These are phyloP conservation scores for Boletus edulis DNA, from an alignment of 768 basidiomycete species.

Conservation along the genomic window DNA sequence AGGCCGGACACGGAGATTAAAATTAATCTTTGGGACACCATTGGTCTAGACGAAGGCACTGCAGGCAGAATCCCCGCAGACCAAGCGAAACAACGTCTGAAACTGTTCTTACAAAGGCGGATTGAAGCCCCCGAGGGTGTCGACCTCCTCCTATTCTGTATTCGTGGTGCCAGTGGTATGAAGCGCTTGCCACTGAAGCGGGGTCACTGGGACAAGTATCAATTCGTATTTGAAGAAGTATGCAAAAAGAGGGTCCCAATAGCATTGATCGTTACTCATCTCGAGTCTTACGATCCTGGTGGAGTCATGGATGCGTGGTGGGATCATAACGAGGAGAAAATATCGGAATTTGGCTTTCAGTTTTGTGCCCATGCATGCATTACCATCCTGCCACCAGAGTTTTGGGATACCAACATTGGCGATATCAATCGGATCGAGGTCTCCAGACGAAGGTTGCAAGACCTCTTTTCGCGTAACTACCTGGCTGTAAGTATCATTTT, in stretches of 20 bases:
- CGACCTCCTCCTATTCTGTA: conserved; percentile 27
- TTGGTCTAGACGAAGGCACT: conserved; percentile 33
- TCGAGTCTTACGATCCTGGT: conserved; percentile 25
- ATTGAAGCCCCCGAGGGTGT: conserved; percentile 16
- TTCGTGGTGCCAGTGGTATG: conserved; percentile 22
- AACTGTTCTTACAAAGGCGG: conserved; percentile 28
- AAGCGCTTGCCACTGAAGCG: conserved; percentile 15
- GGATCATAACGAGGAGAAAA: conserved; percentile 24
- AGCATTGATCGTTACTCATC: conserved; percentile 25
- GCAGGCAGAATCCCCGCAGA: conserved; percentile 14
- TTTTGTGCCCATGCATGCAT: conserved; percentile 38
- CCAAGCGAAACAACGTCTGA: conserved; percentile 17
- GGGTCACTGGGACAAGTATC: conserved; percentile 19
- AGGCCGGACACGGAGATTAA: conserved; percentile 10
- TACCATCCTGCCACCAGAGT: conserved; percentile 17
- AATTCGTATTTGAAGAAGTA: conserved; percentile 21
- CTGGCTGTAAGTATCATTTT: conserved; percentile 12
- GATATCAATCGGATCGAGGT: conserved; percentile 7
- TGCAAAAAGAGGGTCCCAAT: conserved; percentile 26
- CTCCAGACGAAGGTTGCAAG: conserved; percentile 11
- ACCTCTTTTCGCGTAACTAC: conserved; percentile 4
- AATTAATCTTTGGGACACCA: conserved; percentile 34
- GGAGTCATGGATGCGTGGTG: conserved; percentile 38
- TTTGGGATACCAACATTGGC: background rate
- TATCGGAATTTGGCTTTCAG: conserved; percentile 29